These are phyloP conservation scores for Naganishia vishniacii DNA, from an alignment of 768 basidiomycete genomes.

Conservation along the genomic window DNA sequence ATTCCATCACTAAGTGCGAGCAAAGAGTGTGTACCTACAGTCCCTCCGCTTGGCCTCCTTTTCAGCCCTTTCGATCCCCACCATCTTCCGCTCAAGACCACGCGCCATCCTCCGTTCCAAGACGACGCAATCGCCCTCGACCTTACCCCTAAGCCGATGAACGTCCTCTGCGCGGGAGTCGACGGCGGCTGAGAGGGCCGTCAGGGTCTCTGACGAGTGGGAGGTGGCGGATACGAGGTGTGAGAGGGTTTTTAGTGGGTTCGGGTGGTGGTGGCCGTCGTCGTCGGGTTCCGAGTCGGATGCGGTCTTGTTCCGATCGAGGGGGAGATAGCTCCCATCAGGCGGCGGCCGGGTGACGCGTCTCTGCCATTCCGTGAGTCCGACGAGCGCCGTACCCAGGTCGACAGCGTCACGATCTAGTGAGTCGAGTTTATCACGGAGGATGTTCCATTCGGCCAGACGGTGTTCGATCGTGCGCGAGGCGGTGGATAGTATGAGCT, in stretches of 20 bases:
- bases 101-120: neutral
- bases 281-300: too few relatives aligned
- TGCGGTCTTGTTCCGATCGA: neutral
- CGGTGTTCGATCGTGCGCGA: constrained; percentile 15
- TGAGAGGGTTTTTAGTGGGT: neutral
- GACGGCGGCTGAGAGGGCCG: neutral
- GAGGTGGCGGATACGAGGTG: neutral
- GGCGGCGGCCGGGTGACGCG: too few relatives aligned
- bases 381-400: neutral
- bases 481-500: constrained; percentile 7
- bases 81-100: constrained; percentile 10
- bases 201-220: neutral
- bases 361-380: neutral
- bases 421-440: neutral
- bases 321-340: neutral
- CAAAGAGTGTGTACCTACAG: neutral
- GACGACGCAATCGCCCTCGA: neutral
- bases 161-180: neutral
- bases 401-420: neutral
- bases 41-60: constrained; percentile 12
- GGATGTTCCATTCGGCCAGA: neutral
- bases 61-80: neutral
- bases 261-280: neutral
- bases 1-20: neutral
- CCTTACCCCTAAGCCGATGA: neutral